Conservation (phyloP, 2,329 filamentous ascomycete genomes). For the Chlorencoelia australis region DNA sequence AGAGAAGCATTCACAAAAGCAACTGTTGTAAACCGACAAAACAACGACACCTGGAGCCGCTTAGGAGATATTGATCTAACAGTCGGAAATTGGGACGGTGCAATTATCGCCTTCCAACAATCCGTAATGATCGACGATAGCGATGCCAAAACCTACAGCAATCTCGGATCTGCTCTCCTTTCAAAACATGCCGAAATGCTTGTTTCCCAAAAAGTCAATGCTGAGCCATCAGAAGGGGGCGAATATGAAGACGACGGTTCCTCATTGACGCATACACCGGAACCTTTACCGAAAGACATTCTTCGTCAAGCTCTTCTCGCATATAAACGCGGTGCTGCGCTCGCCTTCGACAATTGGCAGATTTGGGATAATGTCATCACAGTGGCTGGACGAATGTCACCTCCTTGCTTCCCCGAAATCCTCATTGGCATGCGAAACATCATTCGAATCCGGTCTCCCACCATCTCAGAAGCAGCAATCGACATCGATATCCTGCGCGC, state of each 20-base stretch:
- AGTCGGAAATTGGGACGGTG: constrained; percentile 64
- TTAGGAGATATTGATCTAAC: constrained; percentile 82
- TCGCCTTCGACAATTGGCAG: constrained; percentile 78
- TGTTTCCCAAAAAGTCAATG: constrained; percentile 29
- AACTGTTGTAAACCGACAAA: constrained; percentile 68
- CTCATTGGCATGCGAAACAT: constrained; percentile 65
- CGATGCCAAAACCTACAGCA: constrained; percentile 90
- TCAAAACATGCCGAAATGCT: constrained; percentile 53
- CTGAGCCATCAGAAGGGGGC: constrained; percentile 25
- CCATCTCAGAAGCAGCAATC: constrained; percentile 64
- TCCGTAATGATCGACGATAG: constrained; percentile 78
- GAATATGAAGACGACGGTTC: constrained; percentile 11
- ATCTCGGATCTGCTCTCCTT: constrained; percentile 76
- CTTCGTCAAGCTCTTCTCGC: constrained; percentile 70
- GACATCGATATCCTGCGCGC: constrained; percentile 64
- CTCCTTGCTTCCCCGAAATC: constrained; percentile 66
- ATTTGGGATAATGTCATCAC: constrained; percentile 98
- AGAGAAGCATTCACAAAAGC: constrained; percentile 70
- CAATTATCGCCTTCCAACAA: constrained; percentile 72
- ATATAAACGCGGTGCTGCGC: constrained; percentile 74
- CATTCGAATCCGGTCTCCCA: constrained; percentile 58
- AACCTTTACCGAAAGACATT: constrained; percentile 32
- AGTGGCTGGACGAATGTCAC: constrained; percentile 66
- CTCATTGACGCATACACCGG: neutral
- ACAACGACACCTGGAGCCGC: constrained; percentile 78